Percentiles rank a stretch among this genome's conserved stretches.
Evolutionary conservation across 352 stramenopile species (phyloP).

Genomic region (Phytophthora melonis): DNA sequence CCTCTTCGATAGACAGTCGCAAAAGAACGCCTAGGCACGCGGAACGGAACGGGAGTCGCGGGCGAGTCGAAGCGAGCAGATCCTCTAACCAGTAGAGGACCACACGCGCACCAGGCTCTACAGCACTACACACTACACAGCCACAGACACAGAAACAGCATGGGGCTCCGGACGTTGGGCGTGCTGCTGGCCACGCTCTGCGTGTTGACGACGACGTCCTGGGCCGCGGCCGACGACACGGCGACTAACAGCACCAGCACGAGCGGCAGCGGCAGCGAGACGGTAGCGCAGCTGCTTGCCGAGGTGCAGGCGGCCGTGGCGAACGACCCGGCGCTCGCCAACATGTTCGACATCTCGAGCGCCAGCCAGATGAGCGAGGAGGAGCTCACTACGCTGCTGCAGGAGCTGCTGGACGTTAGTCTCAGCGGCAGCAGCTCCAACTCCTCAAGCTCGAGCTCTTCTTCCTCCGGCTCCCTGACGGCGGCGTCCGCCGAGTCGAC

Average conservation of each 20-base stretch:
- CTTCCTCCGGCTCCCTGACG: background rate
- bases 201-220: conserved; percentile 14
- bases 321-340: conserved; percentile 41
- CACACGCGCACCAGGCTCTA: background rate
- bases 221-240: conserved; percentile 20
- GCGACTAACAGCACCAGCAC: conserved; percentile 23
- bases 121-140: background rate
- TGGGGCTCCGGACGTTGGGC: conserved; percentile 27
- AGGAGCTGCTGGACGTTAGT: conserved; percentile 38
- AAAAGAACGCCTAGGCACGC: conserved; percentile 1
- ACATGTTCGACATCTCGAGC: conserved; percentile 50
- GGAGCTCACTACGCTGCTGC: conserved; percentile 44
- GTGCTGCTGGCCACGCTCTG: conserved; percentile 25
- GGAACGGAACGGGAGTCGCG: background rate
- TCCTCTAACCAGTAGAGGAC: background rate
- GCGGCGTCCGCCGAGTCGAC: conserved; percentile 15
- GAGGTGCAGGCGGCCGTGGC: conserved; percentile 47
- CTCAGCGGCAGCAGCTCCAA: conserved; percentile 10
- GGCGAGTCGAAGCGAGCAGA: background rate
- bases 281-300: conserved; percentile 39
- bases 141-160: background rate
- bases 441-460: background rate
- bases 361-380: conserved; percentile 49
- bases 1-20: background rate
- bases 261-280: conserved; percentile 26